These are phyloP conservation scores for Phascolomyces articulosus DNA, from an alignment of 371 early-diverging fungal genomes.

Conservation along the genomic window DNA sequence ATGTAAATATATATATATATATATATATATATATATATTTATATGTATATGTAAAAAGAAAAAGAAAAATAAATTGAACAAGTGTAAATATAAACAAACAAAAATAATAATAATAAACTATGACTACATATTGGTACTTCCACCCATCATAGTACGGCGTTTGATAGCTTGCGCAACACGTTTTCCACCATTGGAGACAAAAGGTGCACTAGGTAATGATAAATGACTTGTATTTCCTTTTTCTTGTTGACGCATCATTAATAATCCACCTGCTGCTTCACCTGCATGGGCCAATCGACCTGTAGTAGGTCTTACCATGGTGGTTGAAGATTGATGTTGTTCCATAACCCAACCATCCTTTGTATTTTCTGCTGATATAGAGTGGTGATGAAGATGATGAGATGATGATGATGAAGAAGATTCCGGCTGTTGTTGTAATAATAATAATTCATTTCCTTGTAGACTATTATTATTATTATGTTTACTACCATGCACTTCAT, in stretches of 20 bases:
- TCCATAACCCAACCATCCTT: background rate
- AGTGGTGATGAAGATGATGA: background rate
- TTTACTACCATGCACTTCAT: slow-evolving; percentile 23
- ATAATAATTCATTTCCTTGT: background rate
- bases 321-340: slow-evolving; percentile 1
- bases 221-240: background rate
- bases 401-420: slow-evolving; percentile 1
- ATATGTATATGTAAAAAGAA: too few relatives aligned
- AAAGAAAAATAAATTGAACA: too few relatives aligned
- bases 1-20: too few relatives aligned
- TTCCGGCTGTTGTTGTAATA: background rate
- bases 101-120: background rate
- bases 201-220: background rate
- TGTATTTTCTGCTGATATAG: background rate
- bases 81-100: background rate
- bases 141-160: slow-evolving; percentile 10
- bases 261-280: slow-evolving; percentile 47
- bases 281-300: slow-evolving; percentile 35
- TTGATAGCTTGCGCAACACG: slow-evolving; percentile 21
- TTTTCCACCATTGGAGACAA: background rate
- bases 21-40: too few relatives aligned
- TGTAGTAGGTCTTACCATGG: background rate
- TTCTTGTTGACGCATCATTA: slow-evolving; percentile 45
- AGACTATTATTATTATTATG: slow-evolving; percentile 2
- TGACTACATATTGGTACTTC: background rate